A percentile compares a stretch with the other conserved stretches of the same genome.
Evolutionary conservation across 768 basidiomycete species (phyloP).

Genomic region (Polyporus arcularius): DNA sequence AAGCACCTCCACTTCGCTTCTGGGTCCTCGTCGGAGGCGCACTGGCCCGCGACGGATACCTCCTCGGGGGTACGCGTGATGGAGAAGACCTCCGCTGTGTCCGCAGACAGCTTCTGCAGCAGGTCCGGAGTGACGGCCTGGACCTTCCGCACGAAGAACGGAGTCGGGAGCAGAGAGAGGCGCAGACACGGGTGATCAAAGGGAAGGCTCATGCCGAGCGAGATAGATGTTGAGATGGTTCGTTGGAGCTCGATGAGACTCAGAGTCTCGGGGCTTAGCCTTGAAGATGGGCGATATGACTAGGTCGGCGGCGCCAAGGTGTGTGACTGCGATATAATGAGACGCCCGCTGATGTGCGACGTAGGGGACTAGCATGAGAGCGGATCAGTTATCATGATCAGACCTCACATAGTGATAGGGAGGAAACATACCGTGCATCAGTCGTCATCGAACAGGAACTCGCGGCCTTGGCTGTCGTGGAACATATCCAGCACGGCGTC

Average conservation of each 20-base stretch:
- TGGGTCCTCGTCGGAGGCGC: slow-evolving; percentile 32
- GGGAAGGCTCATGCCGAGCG: background rate
- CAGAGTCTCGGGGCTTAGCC: background rate
- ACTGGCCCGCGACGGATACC: slow-evolving; percentile 57
- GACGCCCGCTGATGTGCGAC: too few relatives aligned
- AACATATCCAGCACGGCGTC: background rate
- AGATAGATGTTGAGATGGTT: background rate
- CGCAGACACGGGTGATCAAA: background rate
- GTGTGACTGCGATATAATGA: too few relatives aligned
- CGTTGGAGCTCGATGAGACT: background rate
- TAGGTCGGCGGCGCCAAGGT: too few relatives aligned
- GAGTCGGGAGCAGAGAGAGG: background rate
- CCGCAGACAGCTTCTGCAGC: background rate
- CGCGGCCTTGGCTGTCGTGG: slow-evolving; percentile 4
- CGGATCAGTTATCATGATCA: background rate
- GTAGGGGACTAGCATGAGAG: too few relatives aligned
- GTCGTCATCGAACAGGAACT: background rate
- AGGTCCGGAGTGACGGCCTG: background rate
- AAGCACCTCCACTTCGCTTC: slow-evolving; percentile 57
- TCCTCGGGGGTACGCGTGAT: slow-evolving; percentile 63
- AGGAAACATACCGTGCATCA: background rate
- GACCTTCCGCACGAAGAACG: background rate
- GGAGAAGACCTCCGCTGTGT: slow-evolving; percentile 40
- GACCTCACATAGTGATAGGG: background rate
- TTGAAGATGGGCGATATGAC: too few relatives aligned